Base-by-base conservation (phyloP, 116 monocot species). In the Thalassia testudinum region DNA sequence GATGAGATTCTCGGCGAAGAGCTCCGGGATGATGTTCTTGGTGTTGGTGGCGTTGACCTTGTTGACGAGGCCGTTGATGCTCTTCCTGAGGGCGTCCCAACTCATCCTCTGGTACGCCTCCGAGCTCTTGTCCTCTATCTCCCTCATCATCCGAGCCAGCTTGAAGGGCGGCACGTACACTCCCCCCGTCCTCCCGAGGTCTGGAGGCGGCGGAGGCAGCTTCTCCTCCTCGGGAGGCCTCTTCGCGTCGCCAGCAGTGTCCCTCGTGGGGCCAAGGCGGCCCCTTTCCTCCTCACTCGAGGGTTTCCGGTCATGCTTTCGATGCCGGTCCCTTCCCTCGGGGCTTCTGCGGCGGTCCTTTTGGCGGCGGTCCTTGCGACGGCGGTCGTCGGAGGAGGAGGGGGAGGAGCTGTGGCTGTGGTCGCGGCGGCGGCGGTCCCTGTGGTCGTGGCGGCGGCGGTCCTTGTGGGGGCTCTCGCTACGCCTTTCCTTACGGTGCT, bases 31-130 rank as follows among this genome's bases (percentile, higher is more conserved):
- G 5, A 95, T 95, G 61, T 95, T 95, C 70, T 95, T 87, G 37
- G 87, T 85, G 52, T 95, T 87, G 17, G 87, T 83, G 4, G 84
- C 84, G 65, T 95, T 95, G 19, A 95, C 95, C 52, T 95, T 95
- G 67, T 95, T 95, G 15, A 95, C 95, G 7, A 95, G 76, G 16
- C 88, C 87, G 50, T 95, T 95, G 22, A 87, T 95, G 38, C 84
- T 84, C 78, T 95, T 95, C 56, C 85, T 50, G 0, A 95, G 78
- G 5, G 95, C 95, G 51, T 95, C 95, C 95, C 95, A 87, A 50
- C 76, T 95, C 47, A 95, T 53, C 19, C 84, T 63, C 57, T 95
- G 95, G 64, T 87, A 95, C 0, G 84, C 70, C 22, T 87, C 81
- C 34, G 84, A 70, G 64, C 66, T 75, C 69, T 87, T 95, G 63